Conservation (phyloP, 352 stramenopile genomes). For the Albugo candida region DNA sequence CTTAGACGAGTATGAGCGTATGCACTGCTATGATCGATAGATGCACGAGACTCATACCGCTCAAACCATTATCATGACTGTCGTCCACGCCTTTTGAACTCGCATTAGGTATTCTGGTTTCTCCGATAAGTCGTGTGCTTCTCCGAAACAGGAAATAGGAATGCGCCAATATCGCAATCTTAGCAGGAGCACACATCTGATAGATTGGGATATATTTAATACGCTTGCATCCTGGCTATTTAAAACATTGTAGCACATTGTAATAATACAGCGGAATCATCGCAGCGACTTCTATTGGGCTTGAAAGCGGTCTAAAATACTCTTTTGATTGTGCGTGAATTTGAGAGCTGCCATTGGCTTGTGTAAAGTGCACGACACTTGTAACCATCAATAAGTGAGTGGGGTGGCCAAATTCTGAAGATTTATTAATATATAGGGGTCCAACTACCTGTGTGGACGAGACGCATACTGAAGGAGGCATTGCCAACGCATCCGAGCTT, state of each 20-base stretch:
- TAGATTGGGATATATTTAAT: slow-evolving; percentile 3
- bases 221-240: slow-evolving; percentile 5
- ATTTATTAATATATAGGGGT: no score
- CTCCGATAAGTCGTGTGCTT: slow-evolving; percentile 23
- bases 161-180: slow-evolving; percentile 17
- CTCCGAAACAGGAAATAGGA: slow-evolving; percentile 31
- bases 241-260: slow-evolving; percentile 12
- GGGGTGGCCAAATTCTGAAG: no score
- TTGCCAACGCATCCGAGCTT: no score
- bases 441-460: no score
- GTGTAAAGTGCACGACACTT: slow-evolving; percentile 16
- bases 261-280: slow-evolving; percentile 52
- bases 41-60: no score
- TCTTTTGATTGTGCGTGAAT: slow-evolving; percentile 15
- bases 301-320: slow-evolving; percentile 26
- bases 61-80: no score
- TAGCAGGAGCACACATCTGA: slow-evolving; percentile 14
- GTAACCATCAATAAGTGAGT: slow-evolving; percentile 38
- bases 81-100: no score
- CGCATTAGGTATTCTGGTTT: slow-evolving; percentile 15
- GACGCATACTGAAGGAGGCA: no score
- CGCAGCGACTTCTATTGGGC: slow-evolving; percentile 17
- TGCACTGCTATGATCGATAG: no score
- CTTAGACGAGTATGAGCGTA: no score
- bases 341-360: slow-evolving; percentile 21